Evolutionary conservation across 1,284 basidiomycete species (phyloP).

Genomic region (Ustilago lituana): DNA sequence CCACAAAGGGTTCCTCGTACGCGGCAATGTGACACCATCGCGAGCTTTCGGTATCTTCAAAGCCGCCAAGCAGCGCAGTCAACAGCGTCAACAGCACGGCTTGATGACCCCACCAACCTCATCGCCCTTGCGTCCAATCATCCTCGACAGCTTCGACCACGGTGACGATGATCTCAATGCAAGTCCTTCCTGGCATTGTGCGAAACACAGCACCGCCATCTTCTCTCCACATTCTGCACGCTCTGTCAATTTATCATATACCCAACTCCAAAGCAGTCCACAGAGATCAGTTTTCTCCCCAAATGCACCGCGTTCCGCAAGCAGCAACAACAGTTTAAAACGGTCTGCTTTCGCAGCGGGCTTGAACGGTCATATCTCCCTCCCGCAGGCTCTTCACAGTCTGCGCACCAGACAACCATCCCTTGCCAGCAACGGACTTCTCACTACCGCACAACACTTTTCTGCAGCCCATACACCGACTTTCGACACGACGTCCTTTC

Average conservation of each 20-base stretch:
- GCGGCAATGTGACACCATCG: conserved; percentile 58
- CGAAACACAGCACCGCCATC: not conserved
- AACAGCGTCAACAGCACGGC: conserved; percentile 34
- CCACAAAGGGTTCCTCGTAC: conserved; percentile 37
- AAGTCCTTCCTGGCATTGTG: conserved; percentile 13
- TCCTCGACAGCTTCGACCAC: conserved; percentile 21
- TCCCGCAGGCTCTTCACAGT: conserved; percentile 6
- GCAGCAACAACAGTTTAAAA: not conserved
- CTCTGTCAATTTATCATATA: not conserved
- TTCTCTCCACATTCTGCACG: not conserved
- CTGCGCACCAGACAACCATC: conserved; percentile 17
- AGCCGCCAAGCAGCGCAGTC: conserved; percentile 29
- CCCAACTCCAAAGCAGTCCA: conserved; percentile 3
- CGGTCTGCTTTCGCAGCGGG: conserved; percentile 12
- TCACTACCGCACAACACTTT: not conserved
- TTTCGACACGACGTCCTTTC: conserved; percentile 28
- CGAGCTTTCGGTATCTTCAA: conserved; percentile 49
- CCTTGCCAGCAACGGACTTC: conserved; percentile 2
- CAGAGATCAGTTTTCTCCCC: not conserved
- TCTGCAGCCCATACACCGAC: conserved; percentile 6
- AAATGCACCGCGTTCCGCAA: not conserved
- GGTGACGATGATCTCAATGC: not conserved
- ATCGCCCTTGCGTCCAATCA: conserved; percentile 35
- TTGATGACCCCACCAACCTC: conserved; percentile 42
- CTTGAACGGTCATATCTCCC: not conserved